These are phyloP conservation scores for Incumbomyces lentus DNA, from an alignment of 2,329 filamentous ascomycete genomes.

Conservation along the genomic window DNA sequence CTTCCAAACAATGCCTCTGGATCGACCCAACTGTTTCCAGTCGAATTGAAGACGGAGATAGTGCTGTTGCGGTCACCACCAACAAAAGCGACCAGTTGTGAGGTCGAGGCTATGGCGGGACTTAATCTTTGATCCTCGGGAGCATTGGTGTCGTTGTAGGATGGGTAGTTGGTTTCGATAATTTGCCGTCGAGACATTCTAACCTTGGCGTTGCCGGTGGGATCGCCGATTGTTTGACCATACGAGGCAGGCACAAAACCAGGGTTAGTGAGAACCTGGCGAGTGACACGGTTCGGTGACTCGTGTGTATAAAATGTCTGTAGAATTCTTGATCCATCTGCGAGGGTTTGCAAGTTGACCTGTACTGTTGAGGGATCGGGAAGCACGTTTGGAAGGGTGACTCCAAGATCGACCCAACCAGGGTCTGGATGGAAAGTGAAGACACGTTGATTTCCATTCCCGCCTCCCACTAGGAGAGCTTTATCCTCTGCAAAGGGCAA, in stretches of 20 bases:
- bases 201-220: constrained; percentile 38
- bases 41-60: constrained; percentile 66
- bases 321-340: constrained; percentile 67
- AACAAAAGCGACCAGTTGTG: constrained; percentile 64
- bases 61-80: constrained; percentile 60
- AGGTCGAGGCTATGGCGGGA: constrained; percentile 58
- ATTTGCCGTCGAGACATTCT: not conserved
- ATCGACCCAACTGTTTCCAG: constrained; percentile 68
- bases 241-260: constrained; percentile 43
- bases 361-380: constrained; percentile 50
- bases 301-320: constrained; percentile 66
- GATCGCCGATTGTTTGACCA: constrained; percentile 39
- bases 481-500: constrained; percentile 62
- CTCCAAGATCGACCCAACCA: constrained; percentile 59
- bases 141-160: constrained; percentile 66
- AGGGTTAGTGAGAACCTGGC: constrained; percentile 55
- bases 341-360: constrained; percentile 56
- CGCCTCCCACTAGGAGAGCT: constrained; percentile 66
- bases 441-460: constrained; percentile 53
- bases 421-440: constrained; percentile 57
- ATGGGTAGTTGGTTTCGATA: constrained; percentile 50
- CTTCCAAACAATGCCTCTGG: constrained; percentile 52
- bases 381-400: constrained; percentile 52
- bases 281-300: constrained; percentile 64
- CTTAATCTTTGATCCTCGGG: constrained; percentile 54